Evolutionary conservation across 352 stramenopile species (phyloP), one percentile per base, ranked within the genome.

Genomic region (Phytophthora colocasiae): DNA sequence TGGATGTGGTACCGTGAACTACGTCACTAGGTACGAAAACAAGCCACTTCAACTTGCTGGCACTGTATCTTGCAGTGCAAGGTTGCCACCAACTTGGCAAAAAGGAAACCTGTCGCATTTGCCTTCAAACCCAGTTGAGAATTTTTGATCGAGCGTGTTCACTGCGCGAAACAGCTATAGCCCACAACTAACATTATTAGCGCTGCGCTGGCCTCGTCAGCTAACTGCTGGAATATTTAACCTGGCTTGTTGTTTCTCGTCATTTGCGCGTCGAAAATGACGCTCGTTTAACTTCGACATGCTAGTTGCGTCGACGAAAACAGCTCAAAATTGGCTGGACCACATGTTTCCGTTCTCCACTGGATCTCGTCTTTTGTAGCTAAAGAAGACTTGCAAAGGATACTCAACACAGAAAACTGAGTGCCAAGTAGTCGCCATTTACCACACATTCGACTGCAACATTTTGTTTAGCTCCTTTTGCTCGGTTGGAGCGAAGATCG

Each of bases 31-130:
- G 50, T 72, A 64, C 58, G 58, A 54, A 17, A 52, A 41, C 31
- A 36, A 49, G 24, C 19, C 67, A 58, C 67, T 71, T 68, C 62
- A 71, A 71, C 67, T 64, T 74, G 60, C 27, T 7, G 27, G 27
- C 27, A 31, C 4, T 31, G 27, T 22, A 22, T 22, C 22, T 22
- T 22, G 22, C 22, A 22, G 22, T 22, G 22, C 22, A 22, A 22
- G 22, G 2, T 22, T 22, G 22, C 22, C 22, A 34, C 29, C 4
- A 34, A 9, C 26, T 48, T 39, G 7, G 32, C 38, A 15, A 63
- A 63, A 43, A 46, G 50, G 59, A 64, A 70, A 70, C 52, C 44
- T 73, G 63, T 73, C 64, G 43, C 69, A 69, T 40, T 22, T 54
- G 10, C 49, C 36, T 52, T 24, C n/a, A 22, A 14, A 31, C 27